A percentile compares a stretch with the other conserved stretches of the same genome.
phyloP scores from a whole-genome alignment of 148 eudicot species.

The Camellia lanceoleosa region DNA sequence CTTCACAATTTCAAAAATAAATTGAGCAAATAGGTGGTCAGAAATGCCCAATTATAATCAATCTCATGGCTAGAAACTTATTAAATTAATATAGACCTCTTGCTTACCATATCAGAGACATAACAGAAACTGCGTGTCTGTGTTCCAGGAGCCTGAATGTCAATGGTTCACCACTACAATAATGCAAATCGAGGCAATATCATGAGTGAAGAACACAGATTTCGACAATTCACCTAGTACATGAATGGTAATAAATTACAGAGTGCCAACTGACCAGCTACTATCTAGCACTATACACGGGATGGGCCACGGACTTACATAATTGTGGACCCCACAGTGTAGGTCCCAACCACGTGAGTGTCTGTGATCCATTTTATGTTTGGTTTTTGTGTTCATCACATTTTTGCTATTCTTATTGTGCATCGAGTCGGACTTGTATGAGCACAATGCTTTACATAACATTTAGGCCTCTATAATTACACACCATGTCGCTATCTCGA shows the following conservation, averaged over 20 bases:
- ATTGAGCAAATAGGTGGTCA: not conserved
- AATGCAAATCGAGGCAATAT: constrained; percentile 1
- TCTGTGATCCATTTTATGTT: too few species aligned
- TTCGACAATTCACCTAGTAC: not conserved
- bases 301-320: too few species aligned
- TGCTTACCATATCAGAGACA: constrained; percentile 89
- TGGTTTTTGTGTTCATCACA: too few species aligned
- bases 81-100: not conserved
- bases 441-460: not conserved
- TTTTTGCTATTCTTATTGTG: not conserved
- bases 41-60: not conserved
- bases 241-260: not conserved
- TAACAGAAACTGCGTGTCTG: constrained; percentile 98
- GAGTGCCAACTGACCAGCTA: not conserved
- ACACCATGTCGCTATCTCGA: not conserved
- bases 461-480: not conserved
- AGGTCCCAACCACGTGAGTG: too few species aligned
- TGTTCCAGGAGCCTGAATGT: constrained; percentile 95
- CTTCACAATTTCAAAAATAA: constrained; percentile 30
- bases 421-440: not conserved
- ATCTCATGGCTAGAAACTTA: not conserved
- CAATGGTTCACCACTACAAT: constrained; percentile 74
- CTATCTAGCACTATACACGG: not conserved
- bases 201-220: not conserved
- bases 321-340: too few species aligned